phyloP scores from a whole-genome alignment of 805 yeast genomes.

The Yamadazyma sp. region DNA sequence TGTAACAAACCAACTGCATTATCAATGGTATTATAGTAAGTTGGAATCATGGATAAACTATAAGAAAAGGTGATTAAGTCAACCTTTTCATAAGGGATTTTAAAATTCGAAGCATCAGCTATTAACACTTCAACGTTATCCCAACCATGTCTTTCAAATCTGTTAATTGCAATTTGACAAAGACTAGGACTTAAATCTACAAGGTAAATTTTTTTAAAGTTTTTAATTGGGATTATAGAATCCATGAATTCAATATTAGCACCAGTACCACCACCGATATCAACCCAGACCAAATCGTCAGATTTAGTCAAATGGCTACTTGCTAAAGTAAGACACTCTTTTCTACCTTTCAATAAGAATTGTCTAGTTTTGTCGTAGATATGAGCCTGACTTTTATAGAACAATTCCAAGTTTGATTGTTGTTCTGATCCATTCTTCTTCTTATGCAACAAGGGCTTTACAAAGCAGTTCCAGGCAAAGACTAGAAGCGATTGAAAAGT shows the following conservation, averaged over 20 bases:
- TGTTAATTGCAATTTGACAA: conserved; percentile 63
- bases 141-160: conserved; percentile 45
- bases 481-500: conserved; percentile 19
- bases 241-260: conserved; percentile 77
- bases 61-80: conserved; percentile 77
- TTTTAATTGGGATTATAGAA: conserved; percentile 42
- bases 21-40: conserved; percentile 76
- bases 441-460: conserved; percentile 50
- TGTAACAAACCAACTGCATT: conserved; percentile 53
- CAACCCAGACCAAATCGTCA: conserved; percentile 62
- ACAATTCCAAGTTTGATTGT: conserved; percentile 61
- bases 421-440: conserved; percentile 32
- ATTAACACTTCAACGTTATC: conserved; percentile 65
- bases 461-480: conserved; percentile 51
- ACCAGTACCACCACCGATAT: conserved; percentile 88
- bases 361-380: conserved; percentile 73
- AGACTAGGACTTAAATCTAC: conserved; percentile 77
- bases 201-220: conserved; percentile 65
- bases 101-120: conserved; percentile 74
- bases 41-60: conserved; percentile 82
- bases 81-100: conserved; percentile 46
- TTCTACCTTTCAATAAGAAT: conserved; percentile 66
- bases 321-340: conserved; percentile 58
- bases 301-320: conserved; percentile 49
- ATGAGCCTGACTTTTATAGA: conserved; percentile 74